Base-by-base conservation (phyloP, 768 basidiomycete genomes). In the Gymnopilus dilepis region DNA sequence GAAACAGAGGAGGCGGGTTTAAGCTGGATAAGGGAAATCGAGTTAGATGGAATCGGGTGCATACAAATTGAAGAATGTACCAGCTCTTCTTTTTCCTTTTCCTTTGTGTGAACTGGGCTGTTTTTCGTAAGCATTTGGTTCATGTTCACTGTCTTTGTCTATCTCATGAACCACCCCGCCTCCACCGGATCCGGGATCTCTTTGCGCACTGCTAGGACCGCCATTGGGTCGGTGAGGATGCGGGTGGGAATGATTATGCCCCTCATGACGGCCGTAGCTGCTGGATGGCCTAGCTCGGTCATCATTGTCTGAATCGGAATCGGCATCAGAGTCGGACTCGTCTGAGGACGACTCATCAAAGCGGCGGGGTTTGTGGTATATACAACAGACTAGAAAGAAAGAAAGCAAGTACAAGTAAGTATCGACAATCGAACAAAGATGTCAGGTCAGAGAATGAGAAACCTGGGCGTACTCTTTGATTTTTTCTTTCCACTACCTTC, bases 401-500 rank as follows among this genome's bases (percentile, higher is more conserved):
- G n/a, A 24, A 33, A 41, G 15, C 11, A n/a, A 34, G 6, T 17
- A 4, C 21, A 33, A 17, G 11, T 31, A 15, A 54, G 30, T 17
- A 21, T 15, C 3, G 21, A 9, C 24, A 21, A 57, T 26, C 34
- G 34, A 40, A 22, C 34, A 55, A 24, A 13, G 30, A 17, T 24
- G 22, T 30, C 56, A 45, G 17, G 42, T 6, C 24, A 22, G 26
- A 24, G 56, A 54, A 43, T 51, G 38, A 52, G 51, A 26, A 30
- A 24, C 17, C 42, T 4, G 15, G 4, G 84, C 91, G 64, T 66
- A 97, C 96, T 95, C 78, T 98, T 98, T 28, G 94, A 94, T 64
- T 91, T 93, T 76, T 97, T 97, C 82, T 84, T 88, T 6, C 93
- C 94, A 61, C 88, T 84, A 0, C 89, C 88, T 69, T 98, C 96